Evolutionary conservation across 179 eudicot species (phyloP).

Genomic region (Beta macrorhiza): DNA sequence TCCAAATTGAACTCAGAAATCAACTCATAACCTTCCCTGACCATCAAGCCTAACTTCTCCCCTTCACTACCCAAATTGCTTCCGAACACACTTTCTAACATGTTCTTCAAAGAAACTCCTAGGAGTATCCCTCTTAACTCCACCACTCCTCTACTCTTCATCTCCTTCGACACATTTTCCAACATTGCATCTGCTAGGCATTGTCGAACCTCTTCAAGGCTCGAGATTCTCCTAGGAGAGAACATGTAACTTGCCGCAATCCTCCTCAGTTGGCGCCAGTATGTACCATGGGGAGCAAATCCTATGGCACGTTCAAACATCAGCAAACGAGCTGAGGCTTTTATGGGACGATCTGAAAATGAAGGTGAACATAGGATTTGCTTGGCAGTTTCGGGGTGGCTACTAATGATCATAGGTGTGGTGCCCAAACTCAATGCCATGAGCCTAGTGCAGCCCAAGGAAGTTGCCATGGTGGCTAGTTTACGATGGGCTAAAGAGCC

Average conservation of each 20-base stretch:
- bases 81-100: conserved; percentile 46
- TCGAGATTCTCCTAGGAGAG: conserved; percentile 40
- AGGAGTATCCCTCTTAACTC: conserved; percentile 36
- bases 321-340: conserved; percentile 39
- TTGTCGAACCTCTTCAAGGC: conserved; percentile 28
- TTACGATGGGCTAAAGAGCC: conserved; percentile 37
- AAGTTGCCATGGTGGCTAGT: conserved; percentile 36
- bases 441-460: conserved; percentile 35
- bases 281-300: conserved; percentile 43
- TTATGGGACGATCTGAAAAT: conserved; percentile 47
- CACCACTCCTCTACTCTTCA: conserved; percentile 27
- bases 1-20: conserved; percentile 41
- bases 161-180: conserved; percentile 22
- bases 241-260: conserved; percentile 38
- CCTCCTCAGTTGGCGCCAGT: conserved; percentile 48
- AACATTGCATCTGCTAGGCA: conserved; percentile 37
- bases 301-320: conserved; percentile 55
- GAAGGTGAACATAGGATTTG: conserved; percentile 41
- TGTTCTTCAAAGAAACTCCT: conserved; percentile 31
- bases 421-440: conserved; percentile 46
- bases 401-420: conserved; percentile 39
- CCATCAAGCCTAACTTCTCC: conserved; percentile 34
- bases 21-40: conserved; percentile 47
- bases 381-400: conserved; percentile 48
- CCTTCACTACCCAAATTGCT: conserved; percentile 30